Percentiles rank a stretch among this genome's conserved stretches.
These are phyloP conservation scores for Remersonia thermophila DNA, from an alignment of 2,329 filamentous ascomycete species.

Conservation along the genomic window DNA sequence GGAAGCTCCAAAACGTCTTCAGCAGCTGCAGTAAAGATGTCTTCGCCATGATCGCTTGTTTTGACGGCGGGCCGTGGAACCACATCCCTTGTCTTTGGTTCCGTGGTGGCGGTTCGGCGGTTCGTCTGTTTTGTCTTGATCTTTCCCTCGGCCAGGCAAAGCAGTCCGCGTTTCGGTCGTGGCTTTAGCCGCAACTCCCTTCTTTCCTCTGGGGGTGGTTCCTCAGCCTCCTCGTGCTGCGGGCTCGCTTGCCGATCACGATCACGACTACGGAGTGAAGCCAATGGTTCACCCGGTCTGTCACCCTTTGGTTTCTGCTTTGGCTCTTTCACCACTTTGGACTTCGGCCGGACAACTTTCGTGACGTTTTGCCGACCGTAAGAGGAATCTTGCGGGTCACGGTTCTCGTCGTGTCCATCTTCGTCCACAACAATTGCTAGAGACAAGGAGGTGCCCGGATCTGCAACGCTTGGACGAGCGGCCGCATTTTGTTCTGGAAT, in stretches of 20 bases:
- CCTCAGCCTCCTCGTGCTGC: neutral
- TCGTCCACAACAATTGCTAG: conserved; percentile 12
- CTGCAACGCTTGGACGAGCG: no score
- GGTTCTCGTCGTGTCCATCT: conserved; percentile 2
- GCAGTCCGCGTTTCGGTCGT: conserved; percentile 34
- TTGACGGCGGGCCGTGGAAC: no score
- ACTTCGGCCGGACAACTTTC: no score
- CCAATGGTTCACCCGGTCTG: no score
- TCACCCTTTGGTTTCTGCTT: conserved; percentile 2
- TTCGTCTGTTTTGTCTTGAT: conserved; percentile 8
- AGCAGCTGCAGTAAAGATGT: no score
- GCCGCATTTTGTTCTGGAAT: no score
- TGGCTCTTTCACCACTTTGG: neutral
- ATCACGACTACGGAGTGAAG: no score
- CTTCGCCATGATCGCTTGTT: no score
- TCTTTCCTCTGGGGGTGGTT: conserved; percentile 16
- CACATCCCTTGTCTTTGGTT: no score
- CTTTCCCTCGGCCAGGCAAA: conserved; percentile 14
- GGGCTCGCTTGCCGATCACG: neutral
- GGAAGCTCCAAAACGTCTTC: no score
- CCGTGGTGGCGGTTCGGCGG: neutral
- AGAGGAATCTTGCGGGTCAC: no score
- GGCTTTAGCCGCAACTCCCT: conserved; percentile 36
- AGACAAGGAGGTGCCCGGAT: conserved; percentile 1
- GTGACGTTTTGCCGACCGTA: neutral